These are phyloP conservation scores for Kazachstania viticola DNA, from an alignment of 805 yeast genomes.

Conservation along the genomic window DNA sequence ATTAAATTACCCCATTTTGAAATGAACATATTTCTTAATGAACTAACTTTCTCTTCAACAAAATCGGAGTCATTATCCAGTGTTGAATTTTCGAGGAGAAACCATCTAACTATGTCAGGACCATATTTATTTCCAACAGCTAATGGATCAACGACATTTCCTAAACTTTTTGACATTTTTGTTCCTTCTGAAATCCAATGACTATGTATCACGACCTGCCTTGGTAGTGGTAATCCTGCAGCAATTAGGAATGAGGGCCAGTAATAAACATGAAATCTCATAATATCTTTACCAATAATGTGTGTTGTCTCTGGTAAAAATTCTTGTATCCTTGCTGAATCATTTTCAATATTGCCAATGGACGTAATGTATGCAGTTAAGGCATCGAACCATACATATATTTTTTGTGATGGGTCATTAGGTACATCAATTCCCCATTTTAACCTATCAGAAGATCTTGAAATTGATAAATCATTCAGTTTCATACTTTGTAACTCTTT, in stretches of 20 bases:
- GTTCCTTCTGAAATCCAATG: constrained; percentile 88
- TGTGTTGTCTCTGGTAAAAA: constrained; percentile 53
- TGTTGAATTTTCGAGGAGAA: constrained; percentile 62
- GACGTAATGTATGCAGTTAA: constrained; percentile 73
- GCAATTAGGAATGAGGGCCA: constrained; percentile 93
- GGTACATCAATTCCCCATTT: constrained; percentile 92
- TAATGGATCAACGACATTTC: constrained; percentile 89
- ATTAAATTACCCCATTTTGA: constrained; percentile 77
- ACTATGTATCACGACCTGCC: constrained; percentile 74
- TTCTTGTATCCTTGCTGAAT: constrained; percentile 1
- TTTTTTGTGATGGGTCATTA: constrained; percentile 57
- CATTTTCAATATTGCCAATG: constrained; percentile 39
- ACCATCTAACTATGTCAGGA: constrained; percentile 62
- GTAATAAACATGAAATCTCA: constrained; percentile 77
- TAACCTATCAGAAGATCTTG: constrained; percentile 69
- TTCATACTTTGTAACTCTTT: constrained; percentile 39
- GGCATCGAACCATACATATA: constrained; percentile 98
- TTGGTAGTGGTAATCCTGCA: constrained; percentile 59
- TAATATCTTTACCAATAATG: constrained; percentile 84
- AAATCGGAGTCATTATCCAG: constrained; percentile 73
- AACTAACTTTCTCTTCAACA: constrained; percentile 41
- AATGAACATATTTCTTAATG: constrained; percentile 51
- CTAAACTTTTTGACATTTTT: constrained; percentile 88
- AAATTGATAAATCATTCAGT: constrained; percentile 68
- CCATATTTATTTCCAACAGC: constrained; percentile 54